These are phyloP conservation scores for Neostapfia colusana DNA, from an alignment of 176 grass and related monocot species.

Conservation along the genomic window DNA sequence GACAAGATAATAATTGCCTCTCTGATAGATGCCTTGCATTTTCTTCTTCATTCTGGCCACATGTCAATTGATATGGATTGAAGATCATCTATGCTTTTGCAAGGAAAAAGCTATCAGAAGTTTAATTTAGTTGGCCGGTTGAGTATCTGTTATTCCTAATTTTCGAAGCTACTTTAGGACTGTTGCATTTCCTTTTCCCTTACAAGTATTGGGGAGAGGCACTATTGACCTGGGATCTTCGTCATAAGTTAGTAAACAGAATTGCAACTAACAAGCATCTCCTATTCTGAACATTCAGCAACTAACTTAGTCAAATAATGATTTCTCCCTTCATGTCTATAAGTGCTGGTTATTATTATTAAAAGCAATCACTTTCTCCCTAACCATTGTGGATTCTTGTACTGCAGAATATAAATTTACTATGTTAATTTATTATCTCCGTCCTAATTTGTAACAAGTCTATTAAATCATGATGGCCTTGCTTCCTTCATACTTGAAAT, in stretches of 20 bases:
- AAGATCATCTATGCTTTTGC: constrained; percentile 2
- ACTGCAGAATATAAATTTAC: constrained; percentile 3
- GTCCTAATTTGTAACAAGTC: neutral
- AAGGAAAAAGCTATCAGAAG: neutral
- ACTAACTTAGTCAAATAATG: constrained; percentile 1
- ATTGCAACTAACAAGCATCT: neutral
- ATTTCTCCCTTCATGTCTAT: neutral
- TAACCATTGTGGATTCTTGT: neutral
- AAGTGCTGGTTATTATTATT: neutral
- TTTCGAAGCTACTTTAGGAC: neutral
- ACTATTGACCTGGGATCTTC: neutral
- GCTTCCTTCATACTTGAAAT: constrained; percentile 37
- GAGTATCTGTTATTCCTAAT: neutral
- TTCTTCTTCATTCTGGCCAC: neutral
- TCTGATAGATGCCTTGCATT: neutral
- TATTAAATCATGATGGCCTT: constrained; percentile 20
- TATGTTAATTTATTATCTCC: neutral
- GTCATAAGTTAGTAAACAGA: neutral
- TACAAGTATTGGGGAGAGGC: neutral
- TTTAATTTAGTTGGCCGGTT: neutral
- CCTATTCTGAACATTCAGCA: neutral
- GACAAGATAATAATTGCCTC: neutral
- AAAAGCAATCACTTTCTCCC: neutral
- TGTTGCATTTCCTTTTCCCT: neutral
- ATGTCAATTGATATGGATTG: neutral